Evolutionary conservation across 805 yeast genomes (phyloP), one percentile per base, ranked within the genome.

Genomic region (Saccharomycopsis vini): DNA sequence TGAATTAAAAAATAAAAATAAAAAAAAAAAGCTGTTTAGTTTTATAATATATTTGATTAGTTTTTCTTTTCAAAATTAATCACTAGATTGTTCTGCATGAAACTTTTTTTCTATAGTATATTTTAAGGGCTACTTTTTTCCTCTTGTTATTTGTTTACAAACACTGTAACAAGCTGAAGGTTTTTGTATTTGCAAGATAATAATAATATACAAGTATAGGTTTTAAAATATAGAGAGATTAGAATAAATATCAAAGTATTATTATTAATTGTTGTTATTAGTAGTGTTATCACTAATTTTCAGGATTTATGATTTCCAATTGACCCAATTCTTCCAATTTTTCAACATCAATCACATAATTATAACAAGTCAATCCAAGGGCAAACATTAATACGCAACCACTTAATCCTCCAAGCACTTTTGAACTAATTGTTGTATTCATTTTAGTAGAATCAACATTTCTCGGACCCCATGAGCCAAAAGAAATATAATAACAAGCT

Each of bases 391-490:
- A 23, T 3, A 47, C 35, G 9, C 42, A 37, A 16, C 44, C 48
- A 36, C 39, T 39, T 16, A 47, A 28, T 7, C 40, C 43, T 5
- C 43, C 37, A 22, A 45, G 28, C 4, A 45, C 38, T 28, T 36
- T 40, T 18, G 45, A 10, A 26, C 43, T 40, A 13, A 34, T 16
- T 9, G 38, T 33, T 18, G 30, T 19, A 3, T 28, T 29, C 6
- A 21, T 26, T 7, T 16, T 15, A 13, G 18, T 26, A n/a, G 16
- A 33, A 5, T 16, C 39, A 71, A 72, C 55, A 5, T 64, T 67
- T 60, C 82, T 66, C 49, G 81, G 77, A 16, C 82, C 82, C 81
- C 81, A 76, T 50, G 66, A 68, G 20, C 82, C 82, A 52, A 73
- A 76, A 19, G 78, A 70, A 45, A 76, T 70, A 59, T 68, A 75